Base-by-base conservation (phyloP, 2,329 filamentous ascomycete genomes). In the Fusarium caatingaense region DNA sequence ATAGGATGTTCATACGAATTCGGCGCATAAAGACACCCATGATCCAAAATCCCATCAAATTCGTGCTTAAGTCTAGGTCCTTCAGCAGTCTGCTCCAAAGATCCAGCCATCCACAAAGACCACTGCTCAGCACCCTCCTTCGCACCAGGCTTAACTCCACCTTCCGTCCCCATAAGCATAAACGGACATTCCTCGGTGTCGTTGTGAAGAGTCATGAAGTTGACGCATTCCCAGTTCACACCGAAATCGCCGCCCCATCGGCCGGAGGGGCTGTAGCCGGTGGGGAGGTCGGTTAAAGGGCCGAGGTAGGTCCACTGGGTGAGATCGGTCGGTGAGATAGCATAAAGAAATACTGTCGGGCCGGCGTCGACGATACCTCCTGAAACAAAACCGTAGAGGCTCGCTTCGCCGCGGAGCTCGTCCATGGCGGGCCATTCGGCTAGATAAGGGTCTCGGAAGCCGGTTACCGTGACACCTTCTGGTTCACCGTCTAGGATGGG, bases 201-300 rank as follows among this genome's bases (percentile, higher is more conserved):
- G 18, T 82, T 78, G 2, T 60, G 69, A 18, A 86, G 74, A 0
- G 80, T 82, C 67, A 83, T 74, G 47, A 86, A 80, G 66, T 84
- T 86, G 23, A 79, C 81, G 12, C 83, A 83, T 66, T 87, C 84
- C 83, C 84, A 86, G 54, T 87, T 87, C 12, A 81, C 76, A 0
- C 85, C 85, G 13, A 85, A 77, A 46, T 86, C 83, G 5, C 84
- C 83, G 1, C 80, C 82, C 84, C 85, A 87, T 48, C 77, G 75
- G 1, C 82, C 82, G 0, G 70, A 66, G 1, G 63, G 80, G 73
- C 74, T 74, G 28, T 79, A 77, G 25, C 82, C 82, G 11, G 80
- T 67, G 0, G 79, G 79, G 8, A 84, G 66, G 50, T 84, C 76
- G 7, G 82, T 68, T 25, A 87, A 72, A 6, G 79, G 78, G 3